phyloP scores from a whole-genome alignment of 495 filamentous ascomycete species.

The Lepraria neglecta region DNA sequence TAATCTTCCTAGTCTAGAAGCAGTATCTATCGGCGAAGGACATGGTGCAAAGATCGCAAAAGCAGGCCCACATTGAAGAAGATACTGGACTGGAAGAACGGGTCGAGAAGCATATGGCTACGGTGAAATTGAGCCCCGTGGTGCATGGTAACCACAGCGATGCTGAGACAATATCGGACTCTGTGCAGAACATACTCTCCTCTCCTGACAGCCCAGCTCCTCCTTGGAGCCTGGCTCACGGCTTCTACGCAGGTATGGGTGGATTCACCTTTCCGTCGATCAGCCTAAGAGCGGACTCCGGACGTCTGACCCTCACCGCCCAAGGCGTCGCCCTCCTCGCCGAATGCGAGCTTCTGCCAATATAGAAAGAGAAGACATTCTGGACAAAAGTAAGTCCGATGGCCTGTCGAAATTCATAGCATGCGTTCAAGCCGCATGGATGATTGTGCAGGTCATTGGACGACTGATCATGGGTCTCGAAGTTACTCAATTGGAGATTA shows the following conservation, averaged over 20 bases:
- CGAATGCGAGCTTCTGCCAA: slow-evolving; percentile 19
- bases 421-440: slow-evolving; percentile 28
- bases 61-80: neutral
- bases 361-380: slow-evolving; percentile 18
- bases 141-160: neutral
- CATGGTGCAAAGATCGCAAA: neutral
- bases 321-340: slow-evolving; percentile 23
- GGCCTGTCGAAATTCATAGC: slow-evolving; percentile 25
- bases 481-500: slow-evolving; percentile 28
- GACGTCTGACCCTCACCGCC: slow-evolving; percentile 20
- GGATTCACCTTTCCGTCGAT: slow-evolving; percentile 17
- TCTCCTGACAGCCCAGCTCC: neutral
- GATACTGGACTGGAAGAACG: neutral
- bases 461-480: slow-evolving; percentile 19
- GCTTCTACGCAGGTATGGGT: slow-evolving; percentile 22
- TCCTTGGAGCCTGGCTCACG: slow-evolving; percentile 17
- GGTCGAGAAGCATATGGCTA: neutral
- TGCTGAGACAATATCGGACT: neutral
- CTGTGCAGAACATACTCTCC: neutral
- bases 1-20: neutral
- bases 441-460: slow-evolving; percentile 26
- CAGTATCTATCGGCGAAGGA: neutral
- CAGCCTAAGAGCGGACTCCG: neutral
- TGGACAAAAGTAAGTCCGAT: slow-evolving; percentile 31
- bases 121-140: neutral